Percentiles rank a stretch among this genome's conserved stretches.
Evolutionary conservation across 1,284 basidiomycete genomes (phyloP).

Genomic region (Malassezia dermatis): DNA sequence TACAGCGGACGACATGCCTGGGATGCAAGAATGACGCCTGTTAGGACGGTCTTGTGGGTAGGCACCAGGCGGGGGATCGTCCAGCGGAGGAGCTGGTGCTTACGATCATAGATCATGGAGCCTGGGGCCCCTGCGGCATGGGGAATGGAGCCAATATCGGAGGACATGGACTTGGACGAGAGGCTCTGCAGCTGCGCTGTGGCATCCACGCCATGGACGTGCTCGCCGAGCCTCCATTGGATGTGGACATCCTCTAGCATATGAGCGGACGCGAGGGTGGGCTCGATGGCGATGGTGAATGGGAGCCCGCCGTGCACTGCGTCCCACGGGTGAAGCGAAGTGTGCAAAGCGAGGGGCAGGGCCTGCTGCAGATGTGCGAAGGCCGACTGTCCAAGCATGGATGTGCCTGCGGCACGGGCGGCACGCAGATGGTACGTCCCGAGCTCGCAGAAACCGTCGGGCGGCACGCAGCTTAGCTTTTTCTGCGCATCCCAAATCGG

Average conservation of each 20-base stretch:
- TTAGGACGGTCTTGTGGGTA: conserved; percentile 13
- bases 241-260: conserved; percentile 26
- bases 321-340: not conserved
- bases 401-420: conserved; percentile 14
- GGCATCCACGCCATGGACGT: conserved; percentile 29
- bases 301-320: not conserved
- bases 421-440: conserved; percentile 24
- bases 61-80: conserved; percentile 19
- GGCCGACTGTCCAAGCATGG: conserved; percentile 15
- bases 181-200: not conserved
- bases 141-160: not conserved
- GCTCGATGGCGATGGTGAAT: conserved; percentile 13
- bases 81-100: conserved; percentile 25
- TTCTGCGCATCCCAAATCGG: conserved; percentile 57
- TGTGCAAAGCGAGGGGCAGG: conserved; percentile 4
- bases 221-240: conserved; percentile 26
- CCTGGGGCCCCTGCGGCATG: conserved; percentile 16
- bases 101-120: conserved; percentile 28
- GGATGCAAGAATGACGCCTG: conserved; percentile 17
- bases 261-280: conserved; percentile 1
- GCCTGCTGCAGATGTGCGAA: conserved; percentile 16
- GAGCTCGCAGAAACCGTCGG: conserved; percentile 34
- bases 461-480: conserved; percentile 30
- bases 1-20: conserved; percentile 2
- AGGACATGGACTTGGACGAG: not conserved